Evolutionary conservation across 306 rosid genomes (phyloP).

Genomic region (cucumber (Cucumis sativus)): Cucumber_9930_V3 NC_026658.2:439501-440000

Average conservation of each 20-base stretch:
- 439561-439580: background rate
- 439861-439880: background rate
- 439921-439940: background rate
- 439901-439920: background rate
- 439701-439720: slow-evolving; percentile 83
- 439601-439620: background rate
- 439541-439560: background rate
- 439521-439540: background rate
- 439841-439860: slow-evolving; percentile 73
- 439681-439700: background rate
- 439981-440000: background rate
- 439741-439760: slow-evolving; percentile 87
- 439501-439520: background rate
- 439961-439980: background rate
- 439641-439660: background rate
- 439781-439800: slow-evolving; percentile 82
- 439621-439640: background rate
- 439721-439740: slow-evolving; percentile 92
- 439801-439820: slow-evolving; percentile 35
- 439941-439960: background rate
- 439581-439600: background rate
- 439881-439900: background rate
- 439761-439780: slow-evolving; percentile 80
- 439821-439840: slow-evolving; percentile 65
- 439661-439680: background rate